These are phyloP conservation scores for Agapanthus africanus DNA, from an alignment of 106 monocot genomes.

Conservation along the genomic window DNA sequence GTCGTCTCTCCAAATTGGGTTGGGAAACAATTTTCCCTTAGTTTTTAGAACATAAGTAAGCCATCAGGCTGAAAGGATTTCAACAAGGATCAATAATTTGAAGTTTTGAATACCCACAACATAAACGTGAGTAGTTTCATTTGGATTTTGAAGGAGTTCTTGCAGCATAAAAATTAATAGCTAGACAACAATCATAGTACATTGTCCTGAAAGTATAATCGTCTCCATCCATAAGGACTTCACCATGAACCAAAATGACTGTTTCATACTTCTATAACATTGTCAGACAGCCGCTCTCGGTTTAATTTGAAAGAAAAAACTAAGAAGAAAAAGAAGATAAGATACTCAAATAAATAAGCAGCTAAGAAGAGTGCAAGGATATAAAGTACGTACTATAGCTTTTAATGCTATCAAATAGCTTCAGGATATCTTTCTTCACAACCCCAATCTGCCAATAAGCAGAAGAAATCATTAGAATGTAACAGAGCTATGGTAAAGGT, in stretches of 20 bases:
- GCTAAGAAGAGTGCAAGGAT: not conserved
- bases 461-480: not conserved
- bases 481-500: not conserved
- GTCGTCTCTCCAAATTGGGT: no score
- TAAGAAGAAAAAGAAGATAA: not conserved
- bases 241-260: not conserved
- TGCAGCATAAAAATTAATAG: no score
- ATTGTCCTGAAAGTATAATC: not conserved
- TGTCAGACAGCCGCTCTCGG: not conserved
- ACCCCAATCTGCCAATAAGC: constrained; percentile 40
- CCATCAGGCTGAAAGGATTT: no score
- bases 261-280: not conserved
- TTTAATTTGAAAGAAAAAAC: not conserved
- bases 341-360: not conserved
- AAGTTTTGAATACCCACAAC: not conserved
- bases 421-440: constrained; percentile 44
- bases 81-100: no score
- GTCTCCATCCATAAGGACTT: not conserved
- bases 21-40: no score
- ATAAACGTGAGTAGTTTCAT: no score
- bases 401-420: constrained; percentile 53
- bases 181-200: not conserved
- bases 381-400: constrained; percentile 32
- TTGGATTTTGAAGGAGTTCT: no score
- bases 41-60: no score